phyloP scores from a whole-genome alignment of 176 grass and related monocot species.

The Dendrocalamus sinicus region DNA sequence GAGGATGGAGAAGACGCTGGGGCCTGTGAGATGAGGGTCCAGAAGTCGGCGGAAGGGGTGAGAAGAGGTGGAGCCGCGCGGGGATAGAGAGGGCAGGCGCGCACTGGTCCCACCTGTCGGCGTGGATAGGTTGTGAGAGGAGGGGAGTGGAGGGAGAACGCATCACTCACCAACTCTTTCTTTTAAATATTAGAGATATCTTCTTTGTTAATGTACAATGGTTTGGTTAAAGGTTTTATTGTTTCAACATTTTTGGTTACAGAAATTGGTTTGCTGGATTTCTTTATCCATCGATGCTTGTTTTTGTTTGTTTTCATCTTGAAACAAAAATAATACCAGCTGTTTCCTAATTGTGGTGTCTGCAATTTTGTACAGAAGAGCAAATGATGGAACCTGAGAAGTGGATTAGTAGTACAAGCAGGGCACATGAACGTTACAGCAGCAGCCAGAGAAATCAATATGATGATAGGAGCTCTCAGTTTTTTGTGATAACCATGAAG shows the following conservation, averaged over 20 bases:
- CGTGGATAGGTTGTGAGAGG: too few species aligned
- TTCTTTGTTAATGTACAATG: background rate
- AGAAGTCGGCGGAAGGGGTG: too few species aligned
- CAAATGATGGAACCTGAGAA: constrained; percentile 41
- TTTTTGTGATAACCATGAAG: constrained; percentile 29
- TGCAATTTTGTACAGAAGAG: constrained; percentile 54
- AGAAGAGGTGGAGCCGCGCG: too few species aligned
- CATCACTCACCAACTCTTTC: too few species aligned
- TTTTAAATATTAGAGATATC: background rate
- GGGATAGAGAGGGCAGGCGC: too few species aligned
- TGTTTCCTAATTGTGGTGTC: constrained; percentile 46
- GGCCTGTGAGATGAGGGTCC: too few species aligned
- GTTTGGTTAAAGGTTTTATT: background rate
- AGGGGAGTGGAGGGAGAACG: too few species aligned
- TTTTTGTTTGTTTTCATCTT: constrained; percentile 29
- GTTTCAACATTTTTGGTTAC: constrained; percentile 4
- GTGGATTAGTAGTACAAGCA: constrained; percentile 38
- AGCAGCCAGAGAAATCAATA: constrained; percentile 19
- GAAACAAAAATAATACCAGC: background rate
- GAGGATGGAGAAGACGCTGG: too few species aligned
- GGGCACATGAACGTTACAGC: constrained; percentile 22
- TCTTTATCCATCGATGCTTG: background rate
- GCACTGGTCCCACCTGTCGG: too few species aligned
- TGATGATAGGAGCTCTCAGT: constrained; percentile 12
- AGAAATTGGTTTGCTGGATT: constrained; percentile 9